Evolutionary conservation across 2,329 filamentous ascomycete species (phyloP).

Genomic region (Elsinoe perseae): DNA sequence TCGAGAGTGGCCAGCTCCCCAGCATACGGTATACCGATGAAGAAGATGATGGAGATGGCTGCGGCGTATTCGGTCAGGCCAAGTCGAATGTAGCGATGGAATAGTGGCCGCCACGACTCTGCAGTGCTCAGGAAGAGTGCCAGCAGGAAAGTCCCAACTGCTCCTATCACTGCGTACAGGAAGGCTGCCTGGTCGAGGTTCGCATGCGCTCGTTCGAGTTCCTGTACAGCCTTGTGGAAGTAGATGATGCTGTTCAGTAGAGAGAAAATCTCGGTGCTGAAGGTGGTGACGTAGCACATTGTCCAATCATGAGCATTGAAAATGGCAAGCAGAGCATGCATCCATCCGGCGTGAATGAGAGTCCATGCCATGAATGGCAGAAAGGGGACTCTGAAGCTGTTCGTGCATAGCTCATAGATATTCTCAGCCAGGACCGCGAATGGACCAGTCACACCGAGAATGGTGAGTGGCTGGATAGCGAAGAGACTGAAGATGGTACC

Average conservation of each 20-base stretch:
- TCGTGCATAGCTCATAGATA: conserved; percentile 51
- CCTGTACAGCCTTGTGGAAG: conserved; percentile 59
- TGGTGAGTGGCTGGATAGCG: conserved; percentile 57
- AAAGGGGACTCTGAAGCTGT: conserved; percentile 52
- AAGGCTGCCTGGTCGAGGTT: conserved; percentile 54
- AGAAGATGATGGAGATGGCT: conserved; percentile 58
- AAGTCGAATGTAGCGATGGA: conserved; percentile 55
- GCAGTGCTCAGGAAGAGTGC: conserved; percentile 56
- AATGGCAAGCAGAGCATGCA: conserved; percentile 56
- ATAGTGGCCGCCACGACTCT: conserved; percentile 53
- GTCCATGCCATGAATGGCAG: conserved; percentile 63
- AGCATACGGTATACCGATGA: conserved; percentile 55
- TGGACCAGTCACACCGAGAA: conserved; percentile 58
- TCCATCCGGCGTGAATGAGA: conserved; percentile 57
- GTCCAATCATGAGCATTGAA: conserved; percentile 64
- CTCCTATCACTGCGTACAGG: conserved; percentile 57
- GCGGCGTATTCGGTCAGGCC: conserved; percentile 57
- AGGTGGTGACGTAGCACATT: conserved; percentile 61
- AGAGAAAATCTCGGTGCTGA: conserved; percentile 59
- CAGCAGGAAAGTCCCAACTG: conserved; percentile 54
- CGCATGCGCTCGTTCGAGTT: conserved; percentile 52
- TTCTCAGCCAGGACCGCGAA: conserved; percentile 61
- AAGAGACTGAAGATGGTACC: conserved; percentile 54
- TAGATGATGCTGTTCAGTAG: conserved; percentile 61
- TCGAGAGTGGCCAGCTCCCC: conserved; percentile 53